phyloP scores from a whole-genome alignment of 148 eudicot species.

The Suaeda aralocaspica region DNA sequence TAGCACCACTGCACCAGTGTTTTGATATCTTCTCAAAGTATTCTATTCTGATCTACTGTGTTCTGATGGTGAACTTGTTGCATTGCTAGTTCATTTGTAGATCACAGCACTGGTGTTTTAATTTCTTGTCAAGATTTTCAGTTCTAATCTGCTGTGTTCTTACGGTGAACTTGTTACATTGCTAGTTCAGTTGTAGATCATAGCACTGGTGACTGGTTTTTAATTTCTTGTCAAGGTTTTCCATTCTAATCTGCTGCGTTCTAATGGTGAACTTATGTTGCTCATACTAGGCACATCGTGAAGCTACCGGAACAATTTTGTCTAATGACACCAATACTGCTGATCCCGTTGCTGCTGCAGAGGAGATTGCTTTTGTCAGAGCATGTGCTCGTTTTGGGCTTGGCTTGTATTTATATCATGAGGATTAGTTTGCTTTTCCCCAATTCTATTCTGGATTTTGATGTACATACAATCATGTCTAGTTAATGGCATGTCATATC shows the following conservation, averaged over 20 bases:
- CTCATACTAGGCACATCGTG: constrained; percentile 72
- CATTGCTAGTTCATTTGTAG: background rate
- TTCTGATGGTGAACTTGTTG: constrained; percentile 13
- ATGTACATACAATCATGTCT: constrained; percentile 32
- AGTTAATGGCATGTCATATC: constrained; percentile 24
- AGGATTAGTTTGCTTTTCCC: constrained; percentile 38
- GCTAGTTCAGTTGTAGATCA: background rate
- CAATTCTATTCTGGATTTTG: constrained; percentile 22
- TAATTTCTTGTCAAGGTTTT: background rate
- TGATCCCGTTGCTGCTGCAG: constrained; percentile 93
- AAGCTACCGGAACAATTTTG: constrained; percentile 84
- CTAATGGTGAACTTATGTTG: constrained; percentile 7
- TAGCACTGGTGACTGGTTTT: background rate
- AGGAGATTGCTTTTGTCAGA: constrained; percentile 82
- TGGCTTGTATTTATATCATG: constrained; percentile 88
- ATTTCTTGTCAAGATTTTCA: background rate
- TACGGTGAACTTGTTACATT: background rate
- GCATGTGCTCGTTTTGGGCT: constrained; percentile 98
- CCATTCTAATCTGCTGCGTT: background rate
- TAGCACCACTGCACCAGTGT: background rate
- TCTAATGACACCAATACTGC: constrained; percentile 28
- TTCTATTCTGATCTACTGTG: background rate
- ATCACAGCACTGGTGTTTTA: background rate
- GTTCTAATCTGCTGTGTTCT: background rate
- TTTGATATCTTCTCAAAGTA: background rate